Percentiles rank a stretch among this genome's conserved stretches.
Evolutionary conservation across 768 basidiomycete species (phyloP).

Genomic region (Agrocybe praecox): DNA sequence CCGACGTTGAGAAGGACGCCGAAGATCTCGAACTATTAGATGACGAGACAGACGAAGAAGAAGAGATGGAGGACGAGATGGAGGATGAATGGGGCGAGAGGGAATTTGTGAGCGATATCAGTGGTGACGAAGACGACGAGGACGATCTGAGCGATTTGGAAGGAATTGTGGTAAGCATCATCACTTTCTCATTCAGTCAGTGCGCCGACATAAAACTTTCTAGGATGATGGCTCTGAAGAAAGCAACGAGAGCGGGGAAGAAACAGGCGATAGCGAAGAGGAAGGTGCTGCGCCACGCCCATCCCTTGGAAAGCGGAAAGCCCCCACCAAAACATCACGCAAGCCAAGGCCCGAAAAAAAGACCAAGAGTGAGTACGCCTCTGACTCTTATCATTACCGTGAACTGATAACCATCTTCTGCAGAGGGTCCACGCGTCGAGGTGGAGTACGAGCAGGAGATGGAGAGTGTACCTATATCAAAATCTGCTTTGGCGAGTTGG

Average conservation of each 20-base stretch:
- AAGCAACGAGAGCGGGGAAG: conserved; percentile 42
- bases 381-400: background rate
- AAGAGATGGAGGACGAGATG: conserved; percentile 50
- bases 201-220: background rate
- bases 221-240: conserved; percentile 45
- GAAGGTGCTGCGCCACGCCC: conserved; percentile 39
- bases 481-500: conserved; percentile 56
- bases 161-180: conserved; percentile 61
- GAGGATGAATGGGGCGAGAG: conserved; percentile 59
- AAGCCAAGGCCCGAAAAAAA: conserved; percentile 63
- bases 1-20: conserved; percentile 59
- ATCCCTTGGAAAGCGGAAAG: conserved; percentile 72
- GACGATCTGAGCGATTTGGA: conserved; percentile 71
- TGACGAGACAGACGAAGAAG: conserved; percentile 65
- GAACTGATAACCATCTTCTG: conserved; percentile 4
- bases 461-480: conserved; percentile 62
- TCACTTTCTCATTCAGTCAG: conserved; percentile 21
- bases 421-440: conserved; percentile 83
- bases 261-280: conserved; percentile 38
- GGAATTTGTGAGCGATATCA: conserved; percentile 78
- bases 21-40: conserved; percentile 54
- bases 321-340: conserved; percentile 42
- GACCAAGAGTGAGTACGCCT: conserved; percentile 50
- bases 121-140: conserved; percentile 64
- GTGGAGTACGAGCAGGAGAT: conserved; percentile 97